A percentile compares a stretch with the other conserved stretches of the same genome.
phyloP scores from a whole-genome alignment of 257 asterid species.

The Lycium ferocissimum region DNA sequence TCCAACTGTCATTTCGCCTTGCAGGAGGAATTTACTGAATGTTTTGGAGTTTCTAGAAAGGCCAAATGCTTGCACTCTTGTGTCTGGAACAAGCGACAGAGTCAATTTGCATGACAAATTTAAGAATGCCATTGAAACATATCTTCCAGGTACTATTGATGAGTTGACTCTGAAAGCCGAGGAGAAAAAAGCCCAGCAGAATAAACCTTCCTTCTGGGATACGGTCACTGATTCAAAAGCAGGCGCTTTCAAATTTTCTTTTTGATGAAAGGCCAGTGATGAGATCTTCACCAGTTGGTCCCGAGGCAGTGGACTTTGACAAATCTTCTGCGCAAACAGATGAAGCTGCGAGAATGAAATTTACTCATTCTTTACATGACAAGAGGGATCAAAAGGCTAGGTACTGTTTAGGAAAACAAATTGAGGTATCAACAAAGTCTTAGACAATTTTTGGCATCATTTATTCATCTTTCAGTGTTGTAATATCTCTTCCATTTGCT shows the following conservation, averaged over 20 bases:
- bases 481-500: neutral
- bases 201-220: conserved; percentile 88
- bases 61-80: conserved; percentile 90
- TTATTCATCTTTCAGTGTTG: neutral
- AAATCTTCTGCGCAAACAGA: neutral
- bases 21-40: conserved; percentile 87
- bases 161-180: conserved; percentile 59
- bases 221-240: conserved; percentile 76
- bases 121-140: conserved; percentile 63
- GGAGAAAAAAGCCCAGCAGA: conserved; percentile 59
- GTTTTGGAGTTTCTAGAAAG: conserved; percentile 82
- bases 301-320: neutral
- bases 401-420: neutral
- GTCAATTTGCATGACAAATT: conserved; percentile 79
- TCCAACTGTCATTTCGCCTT: conserved; percentile 11
- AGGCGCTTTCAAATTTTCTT: conserved; percentile 90
- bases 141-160: conserved; percentile 76
- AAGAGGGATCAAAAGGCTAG: neutral
- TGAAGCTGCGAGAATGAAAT: neutral
- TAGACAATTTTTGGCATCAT: neutral
- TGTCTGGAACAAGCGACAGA: conserved; percentile 91
- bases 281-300: conserved; percentile 16
- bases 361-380: neutral
- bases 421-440: neutral
- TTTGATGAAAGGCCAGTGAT: conserved; percentile 38